A percentile compares a stretch with the other conserved stretches of the same genome.
These are phyloP conservation scores for Candida succiphila DNA, from an alignment of 805 yeast species.

Conservation along the genomic window DNA sequence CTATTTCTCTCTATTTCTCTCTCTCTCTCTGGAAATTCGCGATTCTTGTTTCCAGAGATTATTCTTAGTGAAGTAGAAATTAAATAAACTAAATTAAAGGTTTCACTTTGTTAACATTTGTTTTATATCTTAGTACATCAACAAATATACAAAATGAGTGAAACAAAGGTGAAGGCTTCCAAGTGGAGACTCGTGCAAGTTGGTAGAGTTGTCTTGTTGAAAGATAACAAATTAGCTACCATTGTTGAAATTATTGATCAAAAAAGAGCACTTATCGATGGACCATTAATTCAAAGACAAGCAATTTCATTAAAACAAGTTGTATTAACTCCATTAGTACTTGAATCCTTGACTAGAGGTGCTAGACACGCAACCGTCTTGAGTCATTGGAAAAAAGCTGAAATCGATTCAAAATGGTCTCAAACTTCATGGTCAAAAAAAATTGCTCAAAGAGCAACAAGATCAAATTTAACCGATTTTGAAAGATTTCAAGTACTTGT, in stretches of 20 bases:
- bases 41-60: too few relatives aligned
- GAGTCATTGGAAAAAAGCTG: conserved; percentile 92
- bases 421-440: conserved; percentile 96
- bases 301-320: conserved; percentile 79
- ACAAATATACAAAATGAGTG: conserved; percentile 43
- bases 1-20: too few relatives aligned
- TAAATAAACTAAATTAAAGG: too few relatives aligned
- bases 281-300: conserved; percentile 95
- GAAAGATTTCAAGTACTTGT: conserved; percentile 99
- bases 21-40: too few relatives aligned
- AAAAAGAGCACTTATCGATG: conserved; percentile 95
- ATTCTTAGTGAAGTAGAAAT: too few relatives aligned
- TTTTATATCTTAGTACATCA: too few relatives aligned
- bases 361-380: conserved; percentile 75
- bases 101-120: too few relatives aligned
- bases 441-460: conserved; percentile 89
- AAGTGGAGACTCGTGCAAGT: conserved; percentile 99
- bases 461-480: conserved; percentile 90
- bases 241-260: conserved; percentile 98
- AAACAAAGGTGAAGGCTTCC: conserved; percentile 69
- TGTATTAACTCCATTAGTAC: conserved; percentile 86
- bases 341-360: conserved; percentile 87
- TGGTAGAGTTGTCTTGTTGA: conserved; percentile 95
- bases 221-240: conserved; percentile 89
- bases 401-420: conserved; percentile 84